phyloP scores from a whole-genome alignment of 2,329 filamentous ascomycete genomes.

The Furcasterigmium furcatum region DNA sequence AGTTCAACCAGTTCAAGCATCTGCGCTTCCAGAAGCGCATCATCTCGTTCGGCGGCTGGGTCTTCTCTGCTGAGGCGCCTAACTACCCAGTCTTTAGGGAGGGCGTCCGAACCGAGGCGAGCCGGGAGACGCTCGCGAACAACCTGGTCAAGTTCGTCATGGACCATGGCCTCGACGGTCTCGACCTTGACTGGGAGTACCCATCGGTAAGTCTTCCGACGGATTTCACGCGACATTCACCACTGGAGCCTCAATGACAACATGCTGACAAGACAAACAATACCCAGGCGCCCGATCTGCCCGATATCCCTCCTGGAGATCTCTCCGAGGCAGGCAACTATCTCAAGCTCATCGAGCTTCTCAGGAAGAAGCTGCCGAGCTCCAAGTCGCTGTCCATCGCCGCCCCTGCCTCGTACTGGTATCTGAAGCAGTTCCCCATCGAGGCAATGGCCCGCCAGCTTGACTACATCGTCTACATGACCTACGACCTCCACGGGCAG shows the following conservation, averaged over 20 bases:
- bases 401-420: slow-evolving; percentile 3
- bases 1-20: not conserved
- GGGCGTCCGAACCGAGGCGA: not conserved
- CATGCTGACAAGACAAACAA: not conserved
- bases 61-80: not conserved
- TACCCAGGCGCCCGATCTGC: not conserved
- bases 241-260: no score
- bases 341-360: slow-evolving; percentile 7
- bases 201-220: slow-evolving; percentile 16
- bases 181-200: slow-evolving; percentile 43
- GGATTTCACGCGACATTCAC: slow-evolving; percentile 15
- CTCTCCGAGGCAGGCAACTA: slow-evolving; percentile 17
- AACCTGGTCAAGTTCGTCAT: not conserved
- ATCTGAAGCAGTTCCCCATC: not conserved
- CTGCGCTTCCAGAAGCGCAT: not conserved
- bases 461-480: slow-evolving; percentile 26
- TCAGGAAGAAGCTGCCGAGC: not conserved
- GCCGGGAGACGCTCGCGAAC: not conserved
- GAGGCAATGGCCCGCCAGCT: not conserved
- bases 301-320: not conserved
- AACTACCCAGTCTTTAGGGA: not conserved
- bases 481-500: slow-evolving; percentile 26
- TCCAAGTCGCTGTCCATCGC: slow-evolving; percentile 1
- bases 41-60: slow-evolving; percentile 2
- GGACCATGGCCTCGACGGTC: slow-evolving; percentile 30